A percentile compares a stretch with the other conserved stretches of the same genome.
These are phyloP conservation scores for Berberis thunbergii DNA, from an alignment of 164 flowering plant species.

Conservation along the genomic window DNA sequence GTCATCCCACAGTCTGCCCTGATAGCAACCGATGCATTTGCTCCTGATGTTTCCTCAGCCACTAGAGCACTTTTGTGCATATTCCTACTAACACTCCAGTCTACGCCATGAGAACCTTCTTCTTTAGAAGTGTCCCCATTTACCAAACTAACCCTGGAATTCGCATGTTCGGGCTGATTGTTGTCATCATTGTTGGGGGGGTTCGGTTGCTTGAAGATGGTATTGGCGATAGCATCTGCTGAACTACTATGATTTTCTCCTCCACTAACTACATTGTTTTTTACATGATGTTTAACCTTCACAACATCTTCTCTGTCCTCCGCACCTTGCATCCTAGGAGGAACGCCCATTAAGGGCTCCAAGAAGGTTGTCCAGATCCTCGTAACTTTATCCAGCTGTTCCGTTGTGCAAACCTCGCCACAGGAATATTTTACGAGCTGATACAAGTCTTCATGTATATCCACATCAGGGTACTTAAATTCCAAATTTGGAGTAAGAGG, in stretches of 20 bases:
- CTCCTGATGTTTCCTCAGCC: slow-evolving; percentile 25
- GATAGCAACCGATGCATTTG: neutral
- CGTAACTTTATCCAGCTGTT: slow-evolving; percentile 82
- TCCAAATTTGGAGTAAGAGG: slow-evolving; percentile 27
- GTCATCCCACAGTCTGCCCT: too few species aligned
- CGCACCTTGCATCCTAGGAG: slow-evolving; percentile 53
- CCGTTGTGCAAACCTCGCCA: slow-evolving; percentile 70
- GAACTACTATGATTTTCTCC: slow-evolving; percentile 56
- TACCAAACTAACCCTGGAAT: slow-evolving; percentile 28
- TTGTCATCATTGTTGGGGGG: slow-evolving; percentile 37
- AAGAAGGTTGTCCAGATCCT: slow-evolving; percentile 82
- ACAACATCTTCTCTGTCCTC: slow-evolving; percentile 71
- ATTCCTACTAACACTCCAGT: slow-evolving; percentile 9
- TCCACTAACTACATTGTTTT: slow-evolving; percentile 15
- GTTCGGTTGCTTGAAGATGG: slow-evolving; percentile 31
- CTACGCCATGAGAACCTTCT: slow-evolving; percentile 24
- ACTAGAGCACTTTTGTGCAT: slow-evolving; percentile 19
- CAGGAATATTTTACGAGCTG: slow-evolving; percentile 22
- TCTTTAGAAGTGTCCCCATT: slow-evolving; percentile 38
- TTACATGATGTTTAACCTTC: slow-evolving; percentile 35
- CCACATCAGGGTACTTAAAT: slow-evolving; percentile 36
- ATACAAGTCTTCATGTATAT: slow-evolving; percentile 68
- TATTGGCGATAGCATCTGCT: slow-evolving; percentile 22
- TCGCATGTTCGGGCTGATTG: slow-evolving; percentile 35
- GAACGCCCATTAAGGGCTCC: slow-evolving; percentile 78